Evolutionary conservation across 108 stramenopile species (phyloP).

Genomic region (Thalassiosira profunda): DNA sequence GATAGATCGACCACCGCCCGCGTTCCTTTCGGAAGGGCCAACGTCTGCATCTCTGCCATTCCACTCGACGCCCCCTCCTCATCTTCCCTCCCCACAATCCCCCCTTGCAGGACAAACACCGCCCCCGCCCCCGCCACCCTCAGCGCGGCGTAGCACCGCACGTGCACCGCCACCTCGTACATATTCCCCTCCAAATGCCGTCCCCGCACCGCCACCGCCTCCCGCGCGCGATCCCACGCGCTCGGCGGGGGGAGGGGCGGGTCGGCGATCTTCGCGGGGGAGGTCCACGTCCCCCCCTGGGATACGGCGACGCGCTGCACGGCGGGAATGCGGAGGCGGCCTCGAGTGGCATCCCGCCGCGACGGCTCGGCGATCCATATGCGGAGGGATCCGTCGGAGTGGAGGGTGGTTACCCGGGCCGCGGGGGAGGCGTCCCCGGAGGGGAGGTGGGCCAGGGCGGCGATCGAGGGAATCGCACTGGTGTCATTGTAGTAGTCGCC

Average conservation of each 20-base stretch:
- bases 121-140: not conserved
- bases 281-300: not conserved
- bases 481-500: constrained; percentile 12
- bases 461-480: constrained; percentile 21
- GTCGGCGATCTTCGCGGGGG: not conserved
- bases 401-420: constrained; percentile 34
- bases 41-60: constrained; percentile 7
- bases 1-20: constrained; percentile 30
- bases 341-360: too few species aligned
- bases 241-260: constrained; percentile 21
- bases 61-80: not conserved
- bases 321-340: constrained; percentile 41
- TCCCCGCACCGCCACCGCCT: too few species aligned
- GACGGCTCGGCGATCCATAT: constrained; percentile 37
- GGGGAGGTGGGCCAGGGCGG: constrained; percentile 9
- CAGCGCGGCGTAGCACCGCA: constrained; percentile 6
- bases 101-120: constrained; percentile 9
- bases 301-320: constrained; percentile 12
- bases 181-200: too few species aligned
- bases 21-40: constrained; percentile 9
- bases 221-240: constrained; percentile 2
- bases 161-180: constrained; percentile 33
- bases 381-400: constrained; percentile 49
- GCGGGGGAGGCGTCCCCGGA: not conserved
- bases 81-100: constrained; percentile 3